Percentiles rank a stretch among this genome's conserved stretches.
Conservation (phyloP, 768 basidiomycete genomes). For the Suillus hirtellus region DNA sequence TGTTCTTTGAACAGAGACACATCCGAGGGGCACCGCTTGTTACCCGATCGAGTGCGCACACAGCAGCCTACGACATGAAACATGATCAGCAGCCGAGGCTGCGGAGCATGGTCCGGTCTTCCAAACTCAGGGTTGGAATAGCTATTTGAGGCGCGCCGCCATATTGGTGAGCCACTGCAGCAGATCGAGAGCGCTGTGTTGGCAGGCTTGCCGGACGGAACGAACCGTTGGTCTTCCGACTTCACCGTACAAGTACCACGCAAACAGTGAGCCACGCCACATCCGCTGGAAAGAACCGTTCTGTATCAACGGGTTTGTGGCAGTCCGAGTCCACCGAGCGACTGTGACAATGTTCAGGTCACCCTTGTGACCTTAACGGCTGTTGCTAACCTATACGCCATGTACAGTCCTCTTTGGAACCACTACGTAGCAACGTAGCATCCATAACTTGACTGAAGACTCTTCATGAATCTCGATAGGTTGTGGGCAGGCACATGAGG, state of each 20-base stretch:
- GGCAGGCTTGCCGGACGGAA: background rate
- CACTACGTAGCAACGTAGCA: background rate
- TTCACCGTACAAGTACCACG: background rate
- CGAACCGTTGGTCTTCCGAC: background rate
- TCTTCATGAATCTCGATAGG: background rate
- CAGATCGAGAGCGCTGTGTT: background rate
- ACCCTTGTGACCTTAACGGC: background rate
- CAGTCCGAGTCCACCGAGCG: background rate
- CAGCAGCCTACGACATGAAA: constrained; percentile 15
- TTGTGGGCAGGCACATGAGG: background rate
- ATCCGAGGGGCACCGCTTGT: constrained; percentile 7
- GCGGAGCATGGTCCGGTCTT: background rate
- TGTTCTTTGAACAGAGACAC: background rate
- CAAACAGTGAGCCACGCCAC: background rate
- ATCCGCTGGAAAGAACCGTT: background rate
- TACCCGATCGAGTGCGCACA: constrained; percentile 29
- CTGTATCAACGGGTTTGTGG: background rate
- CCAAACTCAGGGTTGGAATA: constrained; percentile 12
- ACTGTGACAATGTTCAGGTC: background rate
- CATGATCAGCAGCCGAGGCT: background rate
- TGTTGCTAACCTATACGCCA: background rate
- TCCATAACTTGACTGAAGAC: background rate
- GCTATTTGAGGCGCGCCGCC: constrained; percentile 26
- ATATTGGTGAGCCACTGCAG: background rate
- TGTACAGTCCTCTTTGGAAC: background rate